A percentile compares a stretch with the other conserved stretches of the same genome.
Conservation (phyloP, 2,329 filamentous ascomycete genomes). For the Aureobasidium pullulans region DNA sequence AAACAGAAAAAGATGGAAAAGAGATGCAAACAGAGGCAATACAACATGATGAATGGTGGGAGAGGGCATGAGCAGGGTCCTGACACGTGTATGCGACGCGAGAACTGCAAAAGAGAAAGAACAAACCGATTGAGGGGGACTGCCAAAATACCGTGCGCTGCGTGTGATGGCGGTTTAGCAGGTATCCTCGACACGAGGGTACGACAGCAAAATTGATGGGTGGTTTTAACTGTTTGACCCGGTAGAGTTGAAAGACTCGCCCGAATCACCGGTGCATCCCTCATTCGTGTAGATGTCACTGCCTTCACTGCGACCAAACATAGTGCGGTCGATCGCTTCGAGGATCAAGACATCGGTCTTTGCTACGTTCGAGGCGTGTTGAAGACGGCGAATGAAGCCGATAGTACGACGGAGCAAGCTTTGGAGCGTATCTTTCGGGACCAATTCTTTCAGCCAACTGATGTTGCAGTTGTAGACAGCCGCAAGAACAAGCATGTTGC, state of each 20-base stretch:
- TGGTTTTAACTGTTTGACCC: neutral
- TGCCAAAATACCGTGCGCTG: neutral
- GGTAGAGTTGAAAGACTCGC: neutral
- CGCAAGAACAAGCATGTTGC: slow-evolving; percentile 84
- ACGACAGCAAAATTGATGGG: neutral
- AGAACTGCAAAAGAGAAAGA: neutral
- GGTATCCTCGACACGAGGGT: too few species aligned
- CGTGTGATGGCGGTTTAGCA: too few species aligned
- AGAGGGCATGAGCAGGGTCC: neutral
- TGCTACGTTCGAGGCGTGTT: neutral
- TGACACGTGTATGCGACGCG: neutral
- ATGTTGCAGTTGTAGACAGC: slow-evolving; percentile 63
- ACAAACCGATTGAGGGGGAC: neutral
- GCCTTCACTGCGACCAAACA: neutral
- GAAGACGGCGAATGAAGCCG: slow-evolving; percentile 49
- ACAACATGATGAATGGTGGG: too few species aligned
- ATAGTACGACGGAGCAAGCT: slow-evolving; percentile 67
- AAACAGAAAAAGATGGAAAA: slow-evolving; percentile 43
- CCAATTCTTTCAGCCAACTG: slow-evolving; percentile 46
- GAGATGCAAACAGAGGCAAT: neutral
- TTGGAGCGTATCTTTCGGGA: slow-evolving; percentile 51
- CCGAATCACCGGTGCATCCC: neutral
- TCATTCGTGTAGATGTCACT: slow-evolving; percentile 1
- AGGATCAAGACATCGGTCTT: slow-evolving; percentile 2
- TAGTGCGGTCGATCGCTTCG: neutral